phyloP scores from a whole-genome alignment of 2,329 filamentous ascomycete genomes.

The Cadophora sp. region DNA sequence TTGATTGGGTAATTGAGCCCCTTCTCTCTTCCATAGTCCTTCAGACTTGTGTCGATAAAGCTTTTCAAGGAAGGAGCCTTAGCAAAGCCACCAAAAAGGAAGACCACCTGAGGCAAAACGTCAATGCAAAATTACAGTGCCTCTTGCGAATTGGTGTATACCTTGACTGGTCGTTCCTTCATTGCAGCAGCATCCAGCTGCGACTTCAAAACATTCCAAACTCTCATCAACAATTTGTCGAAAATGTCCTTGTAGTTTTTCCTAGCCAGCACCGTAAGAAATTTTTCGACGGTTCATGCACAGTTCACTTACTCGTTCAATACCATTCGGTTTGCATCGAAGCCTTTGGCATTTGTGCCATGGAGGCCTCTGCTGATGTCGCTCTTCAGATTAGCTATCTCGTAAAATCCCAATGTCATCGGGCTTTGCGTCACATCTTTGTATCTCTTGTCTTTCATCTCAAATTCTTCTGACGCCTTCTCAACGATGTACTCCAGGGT shows the following conservation, averaged over 20 bases:
- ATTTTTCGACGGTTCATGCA: not conserved
- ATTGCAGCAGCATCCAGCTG: not conserved
- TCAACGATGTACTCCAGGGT: not conserved
- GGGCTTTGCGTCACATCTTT: not conserved
- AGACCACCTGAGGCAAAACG: not conserved
- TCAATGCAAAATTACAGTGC: no score
- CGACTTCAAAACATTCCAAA: not conserved
- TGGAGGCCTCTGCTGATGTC: not conserved
- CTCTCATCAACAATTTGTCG: not conserved
- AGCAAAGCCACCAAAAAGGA: not conserved
- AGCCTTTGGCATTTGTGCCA: not conserved
- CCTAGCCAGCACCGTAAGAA: not conserved
- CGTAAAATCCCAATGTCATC: not conserved
- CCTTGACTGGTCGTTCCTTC: not conserved
- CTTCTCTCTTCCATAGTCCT: not conserved
- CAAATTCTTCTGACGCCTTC: not conserved
- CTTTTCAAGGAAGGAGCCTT: not conserved
- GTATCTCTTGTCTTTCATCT: not conserved
- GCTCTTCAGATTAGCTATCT: not conserved
- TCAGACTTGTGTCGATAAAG: not conserved
- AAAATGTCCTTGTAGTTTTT: not conserved
- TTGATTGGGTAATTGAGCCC: not conserved
- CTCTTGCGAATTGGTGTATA: not conserved
- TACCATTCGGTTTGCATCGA: not conserved
- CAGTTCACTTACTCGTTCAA: not conserved